These are phyloP conservation scores for Penicillium oxalicum DNA, from an alignment of 2,329 filamentous ascomycete species.

Conservation along the genomic window DNA sequence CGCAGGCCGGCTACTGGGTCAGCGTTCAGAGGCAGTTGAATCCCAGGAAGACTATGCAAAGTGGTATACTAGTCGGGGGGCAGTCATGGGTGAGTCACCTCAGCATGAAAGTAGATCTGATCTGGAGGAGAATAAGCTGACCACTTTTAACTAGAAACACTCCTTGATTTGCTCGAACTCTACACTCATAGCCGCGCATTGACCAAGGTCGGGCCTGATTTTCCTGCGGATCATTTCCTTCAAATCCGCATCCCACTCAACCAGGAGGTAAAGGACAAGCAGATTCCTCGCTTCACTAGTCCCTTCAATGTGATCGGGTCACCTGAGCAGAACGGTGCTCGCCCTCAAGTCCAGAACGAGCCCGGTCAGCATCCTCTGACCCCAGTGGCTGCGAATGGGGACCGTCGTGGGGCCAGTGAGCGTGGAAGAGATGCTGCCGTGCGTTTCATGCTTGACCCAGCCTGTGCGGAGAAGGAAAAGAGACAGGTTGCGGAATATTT, in stretches of 20 bases:
- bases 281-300: conserved; percentile 58
- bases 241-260: conserved; percentile 82
- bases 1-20: conserved; percentile 61
- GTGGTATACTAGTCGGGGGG: conserved; percentile 43
- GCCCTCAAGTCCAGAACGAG: conserved; percentile 1
- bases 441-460: conserved; percentile 80
- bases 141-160: conserved; percentile 54
- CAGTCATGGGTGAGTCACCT: conserved; percentile 41
- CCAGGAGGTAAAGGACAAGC: conserved; percentile 62
- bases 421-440: conserved; percentile 64
- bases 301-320: conserved; percentile 30
- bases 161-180: conserved; percentile 84
- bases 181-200: conserved; percentile 76
- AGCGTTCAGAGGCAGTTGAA: conserved; percentile 48
- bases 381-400: conserved; percentile 41
- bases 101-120: conserved; percentile 30
- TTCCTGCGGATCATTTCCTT: conserved; percentile 73
- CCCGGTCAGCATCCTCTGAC: conserved; percentile 36
- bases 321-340: conserved; percentile 7
- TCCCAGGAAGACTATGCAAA: conserved; percentile 46
- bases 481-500: conserved; percentile 62
- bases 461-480: conserved; percentile 66
- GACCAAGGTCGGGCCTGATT: conserved; percentile 67
- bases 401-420: conserved; percentile 40
- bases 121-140: neutral